Conservation (phyloP, 495 filamentous ascomycete genomes). For the Massariosphaeria phaeospora region DNA sequence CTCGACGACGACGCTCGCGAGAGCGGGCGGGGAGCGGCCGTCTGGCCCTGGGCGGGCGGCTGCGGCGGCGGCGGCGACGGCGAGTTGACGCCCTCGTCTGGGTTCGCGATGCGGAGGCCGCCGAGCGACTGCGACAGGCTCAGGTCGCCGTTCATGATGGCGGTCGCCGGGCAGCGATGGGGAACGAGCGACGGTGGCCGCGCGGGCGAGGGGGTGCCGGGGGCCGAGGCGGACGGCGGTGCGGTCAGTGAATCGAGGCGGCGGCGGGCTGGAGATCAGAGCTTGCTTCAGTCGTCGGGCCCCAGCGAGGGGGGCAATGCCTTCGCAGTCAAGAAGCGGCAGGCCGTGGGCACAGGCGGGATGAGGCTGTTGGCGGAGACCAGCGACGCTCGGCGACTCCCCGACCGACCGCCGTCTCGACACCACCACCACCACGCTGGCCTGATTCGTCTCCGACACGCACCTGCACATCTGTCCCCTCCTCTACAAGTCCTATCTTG, state of each 20-base stretch:
- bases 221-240: neutral
- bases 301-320: slow-evolving; percentile 14
- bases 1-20: slow-evolving; percentile 30
- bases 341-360: slow-evolving; percentile 4
- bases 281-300: too few relatives aligned
- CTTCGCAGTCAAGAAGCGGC: slow-evolving; percentile 10
- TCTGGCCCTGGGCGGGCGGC: slow-evolving; percentile 45
- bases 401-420: slow-evolving; percentile 8
- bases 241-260: slow-evolving; percentile 10
- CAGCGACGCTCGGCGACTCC: slow-evolving; percentile 11
- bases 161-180: neutral
- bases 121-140: slow-evolving; percentile 90
- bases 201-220: neutral
- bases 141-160: slow-evolving; percentile 79
- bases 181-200: slow-evolving; percentile 22
- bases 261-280: slow-evolving; percentile 14
- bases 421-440: slow-evolving; percentile 11
- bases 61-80: slow-evolving; percentile 54
- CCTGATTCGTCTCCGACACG: too few relatives aligned
- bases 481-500: too few relatives aligned
- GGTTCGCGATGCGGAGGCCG: slow-evolving; percentile 94
- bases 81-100: slow-evolving; percentile 60
- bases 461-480: too few relatives aligned
- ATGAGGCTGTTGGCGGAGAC: slow-evolving; percentile 14
- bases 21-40: slow-evolving; percentile 12